A percentile compares a stretch with the other conserved stretches of the same genome.
These are phyloP conservation scores for Ogataea corticis DNA, from an alignment of 805 yeast genomes.

Conservation along the genomic window DNA sequence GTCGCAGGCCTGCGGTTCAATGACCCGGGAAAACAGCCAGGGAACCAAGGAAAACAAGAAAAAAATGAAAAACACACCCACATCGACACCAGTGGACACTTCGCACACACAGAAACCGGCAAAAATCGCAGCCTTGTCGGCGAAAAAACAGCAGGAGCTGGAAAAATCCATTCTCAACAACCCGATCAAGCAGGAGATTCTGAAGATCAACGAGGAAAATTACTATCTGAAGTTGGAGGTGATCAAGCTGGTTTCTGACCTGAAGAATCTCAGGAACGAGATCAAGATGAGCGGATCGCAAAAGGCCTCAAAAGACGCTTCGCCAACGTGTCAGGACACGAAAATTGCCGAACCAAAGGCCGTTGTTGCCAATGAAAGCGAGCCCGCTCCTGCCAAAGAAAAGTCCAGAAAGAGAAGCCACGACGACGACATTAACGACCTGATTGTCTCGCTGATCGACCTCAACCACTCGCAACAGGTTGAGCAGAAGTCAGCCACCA, in stretches of 20 bases:
- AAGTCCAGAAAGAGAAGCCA: slow-evolving; percentile 29
- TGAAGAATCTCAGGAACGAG: slow-evolving; percentile 37
- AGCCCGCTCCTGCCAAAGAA: neutral
- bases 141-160: slow-evolving; percentile 7
- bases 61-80: slow-evolving; percentile 6
- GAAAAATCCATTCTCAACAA: slow-evolving; percentile 26
- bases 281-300: slow-evolving; percentile 6
- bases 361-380: too few relatives aligned
- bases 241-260: slow-evolving; percentile 44
- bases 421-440: slow-evolving; percentile 38
- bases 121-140: neutral
- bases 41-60: slow-evolving; percentile 13
- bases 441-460: slow-evolving; percentile 36
- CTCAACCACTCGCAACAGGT: slow-evolving; percentile 31
- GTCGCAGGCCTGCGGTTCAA: slow-evolving; percentile 16
- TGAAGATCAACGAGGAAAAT: slow-evolving; percentile 46
- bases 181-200: slow-evolving; percentile 41
- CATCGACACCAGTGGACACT: neutral
- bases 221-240: slow-evolving; percentile 44
- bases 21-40: slow-evolving; percentile 6
- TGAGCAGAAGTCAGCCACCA: too few relatives aligned
- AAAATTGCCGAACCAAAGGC: too few relatives aligned
- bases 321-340: neutral
- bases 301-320: too few relatives aligned
- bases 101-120: neutral